These are phyloP conservation scores for Trametopsis cervina DNA, from an alignment of 768 basidiomycete genomes.

Conservation along the genomic window DNA sequence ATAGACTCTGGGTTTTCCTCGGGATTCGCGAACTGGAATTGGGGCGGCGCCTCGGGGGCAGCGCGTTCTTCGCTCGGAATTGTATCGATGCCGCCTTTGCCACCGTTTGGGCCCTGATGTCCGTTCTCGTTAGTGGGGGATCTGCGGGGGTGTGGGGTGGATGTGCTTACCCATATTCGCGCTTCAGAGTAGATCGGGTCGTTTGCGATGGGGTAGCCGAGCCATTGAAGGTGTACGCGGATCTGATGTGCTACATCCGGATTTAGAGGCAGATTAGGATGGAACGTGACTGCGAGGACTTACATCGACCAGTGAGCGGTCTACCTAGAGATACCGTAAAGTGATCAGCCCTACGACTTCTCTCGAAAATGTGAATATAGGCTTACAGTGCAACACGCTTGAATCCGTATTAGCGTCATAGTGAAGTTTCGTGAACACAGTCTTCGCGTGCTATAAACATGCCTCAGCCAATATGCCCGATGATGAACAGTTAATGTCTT, in stretches of 20 bases:
- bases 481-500: not conserved
- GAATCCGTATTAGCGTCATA: slow-evolving; percentile 79
- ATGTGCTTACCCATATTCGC: slow-evolving; percentile 60
- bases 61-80: slow-evolving; percentile 59
- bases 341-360: slow-evolving; percentile 4
- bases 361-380: not conserved
- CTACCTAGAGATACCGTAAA: slow-evolving; percentile 43
- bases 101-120: slow-evolving; percentile 58
- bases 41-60: slow-evolving; percentile 50
- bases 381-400: slow-evolving; percentile 79
- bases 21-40: slow-evolving; percentile 23
- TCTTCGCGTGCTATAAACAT: slow-evolving; percentile 64
- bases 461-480: not conserved
- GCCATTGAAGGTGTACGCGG: slow-evolving; percentile 91
- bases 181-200: slow-evolving; percentile 87
- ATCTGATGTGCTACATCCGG: slow-evolving; percentile 94
- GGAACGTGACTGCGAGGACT: slow-evolving; percentile 24
- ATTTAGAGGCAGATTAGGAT: slow-evolving; percentile 5
- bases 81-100: slow-evolving; percentile 76
- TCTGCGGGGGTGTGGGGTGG: not conserved
- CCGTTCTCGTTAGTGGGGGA: slow-evolving; percentile 4
- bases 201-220: slow-evolving; percentile 92
- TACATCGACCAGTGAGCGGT: slow-evolving; percentile 90
- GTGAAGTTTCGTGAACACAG: slow-evolving; percentile 74
- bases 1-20: slow-evolving; percentile 21